Evolutionary conservation across 257 asterid genomes (phyloP).

Genomic region (Solanum paucissectum): DNA sequence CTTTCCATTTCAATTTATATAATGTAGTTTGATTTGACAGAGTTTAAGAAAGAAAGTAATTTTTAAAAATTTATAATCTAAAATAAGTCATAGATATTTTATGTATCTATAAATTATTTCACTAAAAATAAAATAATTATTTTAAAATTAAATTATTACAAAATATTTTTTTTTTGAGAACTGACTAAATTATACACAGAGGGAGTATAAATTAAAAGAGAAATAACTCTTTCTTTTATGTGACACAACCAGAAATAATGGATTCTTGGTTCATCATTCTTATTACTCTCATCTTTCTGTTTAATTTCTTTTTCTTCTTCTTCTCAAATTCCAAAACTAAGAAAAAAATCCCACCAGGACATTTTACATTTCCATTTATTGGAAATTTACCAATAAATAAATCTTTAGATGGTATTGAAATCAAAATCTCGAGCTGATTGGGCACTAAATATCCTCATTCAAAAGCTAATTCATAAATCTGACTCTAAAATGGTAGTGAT

Average conservation of each 20-base stretch:
- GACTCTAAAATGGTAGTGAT: background rate
- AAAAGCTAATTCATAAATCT: background rate
- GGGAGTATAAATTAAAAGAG: too few relatives aligned
- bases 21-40: too few relatives aligned
- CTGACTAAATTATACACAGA: too few relatives aligned
- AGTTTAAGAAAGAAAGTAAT: too few relatives aligned
- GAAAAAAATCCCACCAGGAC: slow-evolving; percentile 30
- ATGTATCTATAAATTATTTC: too few relatives aligned
- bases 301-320: background rate
- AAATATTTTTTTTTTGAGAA: too few relatives aligned
- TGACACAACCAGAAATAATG: background rate
- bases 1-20: too few relatives aligned
- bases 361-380: slow-evolving; percentile 20
- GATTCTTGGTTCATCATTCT: background rate
- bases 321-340: background rate
- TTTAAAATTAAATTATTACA: too few relatives aligned
- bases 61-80: too few relatives aligned
- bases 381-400: slow-evolving; percentile 6
- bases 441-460: background rate
- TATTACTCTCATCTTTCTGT: background rate
- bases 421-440: background rate
- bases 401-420: slow-evolving; percentile 19
- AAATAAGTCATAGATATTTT: too few relatives aligned
- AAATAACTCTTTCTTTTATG: too few relatives aligned
- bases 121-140: too few relatives aligned